phyloP scores from a whole-genome alignment of 148 eudicot species.

The Amaranthus hypochondriacus region DNA sequence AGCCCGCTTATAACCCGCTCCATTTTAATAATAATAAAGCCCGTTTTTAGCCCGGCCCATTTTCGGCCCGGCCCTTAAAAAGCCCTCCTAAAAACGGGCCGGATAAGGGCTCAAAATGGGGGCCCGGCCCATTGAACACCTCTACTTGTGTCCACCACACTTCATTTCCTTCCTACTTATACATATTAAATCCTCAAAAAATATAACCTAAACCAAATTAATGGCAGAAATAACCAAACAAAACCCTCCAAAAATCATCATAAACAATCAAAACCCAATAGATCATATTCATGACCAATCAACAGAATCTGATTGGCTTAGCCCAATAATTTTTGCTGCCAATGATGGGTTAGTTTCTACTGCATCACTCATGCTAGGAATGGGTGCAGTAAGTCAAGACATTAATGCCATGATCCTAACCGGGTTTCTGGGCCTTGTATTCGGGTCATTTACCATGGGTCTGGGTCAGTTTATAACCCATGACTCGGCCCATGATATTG shows the following conservation, averaged over 20 bases:
- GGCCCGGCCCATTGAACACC: not conserved
- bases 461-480: not conserved
- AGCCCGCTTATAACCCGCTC: too few species aligned
- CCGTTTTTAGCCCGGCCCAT: too few species aligned
- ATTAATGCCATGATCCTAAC: constrained; percentile 2
- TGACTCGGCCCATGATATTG: not conserved
- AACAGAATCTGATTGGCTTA: not conserved
- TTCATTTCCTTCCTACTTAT: not conserved
- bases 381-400: constrained; percentile 8
- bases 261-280: not conserved
- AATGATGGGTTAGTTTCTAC: constrained; percentile 8
- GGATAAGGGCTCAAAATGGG: too few species aligned
- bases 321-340: not conserved
- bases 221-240: not conserved
- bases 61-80: too few species aligned
- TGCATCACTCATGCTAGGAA: constrained; percentile 9
- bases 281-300: not conserved
- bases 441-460: constrained; percentile 1
- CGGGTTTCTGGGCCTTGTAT: not conserved
- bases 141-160: not conserved
- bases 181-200: too few species aligned
- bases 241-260: not conserved
- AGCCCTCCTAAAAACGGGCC: too few species aligned
- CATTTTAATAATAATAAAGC: too few species aligned
- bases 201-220: too few species aligned